These are phyloP conservation scores for Myriosclerotinia scirpicola DNA, from an alignment of 2,329 filamentous ascomycete species.

Conservation along the genomic window DNA sequence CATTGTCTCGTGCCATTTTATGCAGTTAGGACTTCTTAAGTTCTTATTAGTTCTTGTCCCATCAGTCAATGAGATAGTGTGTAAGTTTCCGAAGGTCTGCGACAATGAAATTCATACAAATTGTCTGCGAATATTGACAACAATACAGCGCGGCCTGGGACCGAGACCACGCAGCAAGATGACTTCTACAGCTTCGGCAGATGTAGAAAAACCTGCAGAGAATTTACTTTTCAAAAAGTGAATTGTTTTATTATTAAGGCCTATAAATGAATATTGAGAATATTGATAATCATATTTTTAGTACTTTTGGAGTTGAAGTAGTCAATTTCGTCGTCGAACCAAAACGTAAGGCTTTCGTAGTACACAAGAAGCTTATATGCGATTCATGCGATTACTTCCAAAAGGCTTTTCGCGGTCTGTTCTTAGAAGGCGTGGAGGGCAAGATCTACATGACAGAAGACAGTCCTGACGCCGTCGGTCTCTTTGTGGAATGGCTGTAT, in stretches of 20 bases:
- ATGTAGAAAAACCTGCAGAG: background rate
- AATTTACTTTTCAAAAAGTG: background rate
- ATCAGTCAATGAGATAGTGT: too few relatives aligned
- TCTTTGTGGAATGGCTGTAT: too few relatives aligned
- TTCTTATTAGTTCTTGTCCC: too few relatives aligned
- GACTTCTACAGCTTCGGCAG: background rate
- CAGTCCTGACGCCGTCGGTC: background rate
- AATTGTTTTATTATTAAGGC: background rate
- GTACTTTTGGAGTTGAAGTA: background rate
- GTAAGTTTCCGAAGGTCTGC: too few relatives aligned
- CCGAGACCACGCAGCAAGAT: background rate
- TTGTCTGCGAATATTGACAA: background rate
- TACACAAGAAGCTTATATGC: slow-evolving; percentile 15
- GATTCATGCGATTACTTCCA: background rate
- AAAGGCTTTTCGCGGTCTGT: background rate
- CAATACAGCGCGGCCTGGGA: too few relatives aligned
- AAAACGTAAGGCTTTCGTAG: background rate
- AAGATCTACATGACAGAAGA: background rate
- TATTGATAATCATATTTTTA: background rate
- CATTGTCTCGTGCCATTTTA: too few relatives aligned
- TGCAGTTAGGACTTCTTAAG: too few relatives aligned
- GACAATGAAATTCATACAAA: too few relatives aligned
- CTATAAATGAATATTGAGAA: too few relatives aligned
- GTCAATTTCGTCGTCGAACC: background rate
- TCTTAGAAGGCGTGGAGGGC: background rate